Evolutionary conservation across 768 basidiomycete species (phyloP), one percentile per base, ranked within the genome.

Genomic region (Trametes maxima): DNA sequence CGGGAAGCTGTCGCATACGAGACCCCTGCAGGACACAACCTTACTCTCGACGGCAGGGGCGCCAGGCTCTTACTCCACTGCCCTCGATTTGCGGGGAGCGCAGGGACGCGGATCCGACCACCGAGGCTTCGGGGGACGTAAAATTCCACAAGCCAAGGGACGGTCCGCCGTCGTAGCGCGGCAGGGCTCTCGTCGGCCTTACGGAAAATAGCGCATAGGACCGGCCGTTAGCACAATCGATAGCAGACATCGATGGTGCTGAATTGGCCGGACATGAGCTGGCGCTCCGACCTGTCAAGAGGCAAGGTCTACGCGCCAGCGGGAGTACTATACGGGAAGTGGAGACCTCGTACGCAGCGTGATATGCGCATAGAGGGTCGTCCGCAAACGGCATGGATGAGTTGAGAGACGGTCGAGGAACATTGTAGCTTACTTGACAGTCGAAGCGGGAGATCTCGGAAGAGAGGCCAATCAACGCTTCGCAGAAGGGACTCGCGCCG

Each of bases 361-460:
- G 33, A 50, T 40, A 25, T 25, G 12, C 45, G 21, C 45, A 39
- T 36, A 39, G 21, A 21, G 10, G 1, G 48, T 14, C 3, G 39
- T 13, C 28, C 48, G 19, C 4, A 43, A 42, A 25, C 19, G 47
- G 57, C n/a, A 35, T 19, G 39, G 28, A 36, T 35, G 57, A 50
- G 40, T n/a, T 28, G n/a, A 14, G n/a, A 12, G 39, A 8, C 8
- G 13, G 5, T 16, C 42, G 6, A 58, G 57, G 48, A 42, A 51
- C 48, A 58, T 50, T 50, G 49, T 48, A 43, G 48, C 57, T 58
- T 50, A 50, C 48, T 58, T 58, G 57, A 58, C 57, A 58, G 21
- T 33, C 8, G 57, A 58, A 58, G 57, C 48, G 57, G 56, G 47
- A 5, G 24, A 57, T 12, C 25, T 24, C 44, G 40, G 57, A 35